phyloP scores from a whole-genome alignment of 495 filamentous ascomycete species.

The Penicilliopsis zonata region DNA sequence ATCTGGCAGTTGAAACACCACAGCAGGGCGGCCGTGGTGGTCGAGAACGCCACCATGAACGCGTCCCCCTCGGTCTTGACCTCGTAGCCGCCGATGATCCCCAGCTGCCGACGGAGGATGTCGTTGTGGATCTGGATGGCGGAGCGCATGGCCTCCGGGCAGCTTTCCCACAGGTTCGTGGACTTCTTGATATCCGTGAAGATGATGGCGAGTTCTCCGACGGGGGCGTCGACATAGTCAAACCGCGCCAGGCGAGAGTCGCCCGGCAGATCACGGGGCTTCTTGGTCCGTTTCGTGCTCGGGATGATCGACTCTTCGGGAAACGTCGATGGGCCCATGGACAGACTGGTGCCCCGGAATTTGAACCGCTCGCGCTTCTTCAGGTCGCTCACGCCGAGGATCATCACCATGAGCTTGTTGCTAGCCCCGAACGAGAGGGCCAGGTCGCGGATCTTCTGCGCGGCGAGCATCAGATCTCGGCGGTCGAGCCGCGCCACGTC shows the following conservation, averaged over 20 bases:
- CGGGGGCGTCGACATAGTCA: slow-evolving; percentile 83
- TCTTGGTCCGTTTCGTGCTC: slow-evolving; percentile 50
- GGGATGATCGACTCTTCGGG: slow-evolving; percentile 58
- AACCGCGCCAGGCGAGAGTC: slow-evolving; percentile 78
- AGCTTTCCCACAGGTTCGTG: slow-evolving; percentile 92
- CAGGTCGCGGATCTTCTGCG: slow-evolving; percentile 87
- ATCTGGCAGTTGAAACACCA: slow-evolving; percentile 95
- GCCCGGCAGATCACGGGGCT: slow-evolving; percentile 50
- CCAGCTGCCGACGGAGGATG: slow-evolving; percentile 83
- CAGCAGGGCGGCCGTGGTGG: slow-evolving; percentile 80
- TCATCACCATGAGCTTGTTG: slow-evolving; percentile 97
- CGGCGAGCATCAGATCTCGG: slow-evolving; percentile 85
- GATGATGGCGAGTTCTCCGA: slow-evolving; percentile 80
- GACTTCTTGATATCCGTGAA: slow-evolving; percentile 99
- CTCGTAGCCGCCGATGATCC: slow-evolving; percentile 92
- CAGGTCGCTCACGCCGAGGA: slow-evolving; percentile 81
- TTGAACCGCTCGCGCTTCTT: slow-evolving; percentile 68
- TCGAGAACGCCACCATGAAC: slow-evolving; percentile 98
- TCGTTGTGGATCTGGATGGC: slow-evolving; percentile 95
- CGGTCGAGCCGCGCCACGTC: slow-evolving; percentile 79
- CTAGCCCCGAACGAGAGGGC: slow-evolving; percentile 90
- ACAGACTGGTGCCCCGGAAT: slow-evolving; percentile 62
- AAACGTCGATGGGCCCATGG: slow-evolving; percentile 61
- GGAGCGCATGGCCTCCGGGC: slow-evolving; percentile 85
- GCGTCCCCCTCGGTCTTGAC: slow-evolving; percentile 99